Conservation (phyloP, 495 filamentous ascomycete genomes). For the Neurospora tetrasperma region DNA sequence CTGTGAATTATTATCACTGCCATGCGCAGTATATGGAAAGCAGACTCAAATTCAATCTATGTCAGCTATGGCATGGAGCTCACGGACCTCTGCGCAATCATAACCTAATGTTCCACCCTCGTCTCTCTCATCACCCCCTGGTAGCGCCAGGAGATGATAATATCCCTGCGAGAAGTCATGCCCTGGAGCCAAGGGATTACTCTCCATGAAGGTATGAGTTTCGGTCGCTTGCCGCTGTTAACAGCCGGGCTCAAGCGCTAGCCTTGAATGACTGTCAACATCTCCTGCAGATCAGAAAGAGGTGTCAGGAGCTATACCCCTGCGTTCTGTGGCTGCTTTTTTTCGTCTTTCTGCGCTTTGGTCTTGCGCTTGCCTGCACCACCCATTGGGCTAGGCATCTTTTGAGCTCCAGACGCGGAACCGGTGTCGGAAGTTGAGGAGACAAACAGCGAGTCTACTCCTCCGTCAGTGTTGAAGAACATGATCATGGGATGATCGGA, state of each 20-base stretch:
- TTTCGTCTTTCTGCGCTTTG: background rate
- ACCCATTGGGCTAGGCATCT: background rate
- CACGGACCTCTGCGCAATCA: background rate
- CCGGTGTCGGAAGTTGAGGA: background rate
- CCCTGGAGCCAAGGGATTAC: background rate
- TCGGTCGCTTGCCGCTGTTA: background rate
- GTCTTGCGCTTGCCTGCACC: background rate
- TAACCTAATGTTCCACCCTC: background rate
- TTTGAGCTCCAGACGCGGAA: background rate
- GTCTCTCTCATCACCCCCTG: background rate
- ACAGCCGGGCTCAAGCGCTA: background rate
- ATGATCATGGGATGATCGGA: background rate
- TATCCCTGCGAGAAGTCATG: background rate
- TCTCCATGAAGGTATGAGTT: background rate
- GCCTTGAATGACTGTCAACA: background rate
- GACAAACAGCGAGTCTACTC: background rate
- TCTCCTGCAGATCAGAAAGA: background rate
- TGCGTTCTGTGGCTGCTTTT: background rate
- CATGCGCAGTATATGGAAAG: background rate
- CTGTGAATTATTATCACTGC: background rate
- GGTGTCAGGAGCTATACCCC: background rate
- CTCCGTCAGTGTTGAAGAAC: constrained; percentile 7
- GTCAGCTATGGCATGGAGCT: background rate
- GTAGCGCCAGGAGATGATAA: background rate
- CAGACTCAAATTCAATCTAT: background rate